Evolutionary conservation across 495 filamentous ascomycete species (phyloP), one percentile per base, ranked within the genome.

Genomic region (Tuber borchii): DNA sequence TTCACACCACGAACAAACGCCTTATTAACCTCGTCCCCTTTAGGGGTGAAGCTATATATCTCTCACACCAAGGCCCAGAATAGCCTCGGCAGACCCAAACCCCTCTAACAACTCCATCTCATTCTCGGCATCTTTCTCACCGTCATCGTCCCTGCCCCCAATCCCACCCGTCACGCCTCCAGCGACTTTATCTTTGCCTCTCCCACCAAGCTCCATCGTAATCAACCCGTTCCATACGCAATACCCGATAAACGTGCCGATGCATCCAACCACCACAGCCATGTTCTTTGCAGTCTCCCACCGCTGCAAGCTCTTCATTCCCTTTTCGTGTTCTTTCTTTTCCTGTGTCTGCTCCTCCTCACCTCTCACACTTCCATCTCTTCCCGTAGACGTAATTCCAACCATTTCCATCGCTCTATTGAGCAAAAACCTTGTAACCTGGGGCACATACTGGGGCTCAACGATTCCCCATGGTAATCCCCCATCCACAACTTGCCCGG

Each of bases 1-100:
- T 2, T 48, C 51, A 61, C 51, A 61, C 51, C n/a, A 12, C 51
- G n/a, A 56, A n/a, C 22, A 56, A 43, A 61, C 26, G 87, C 72
- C 85, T 88, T 70, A 85, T 88, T 77, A 83, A 87, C 77, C 74
- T 88, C 51, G 82, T 88, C 78, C 85, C 72, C 72, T 34, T 75
- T 61, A 34, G 70, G 51, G 7, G 72, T 72, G 31, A 79, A 71
- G 2, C 45, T 42, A n/a, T n/a, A n/a, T n/a, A 12, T 77, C 56
- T 14, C 65, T 42, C 37, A 56, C 51, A n/a, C 70, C 22, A 65
- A 79, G 69, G 40, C 77, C 77, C 20, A 79, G 71, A 46, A 79
- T 72, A 37, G 76, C 76, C 22, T 73, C 78, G 19, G 78, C 78
- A 12, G 75, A 40, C 6, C 73, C 76, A 40, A 69, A 75, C 26